phyloP scores from a whole-genome alignment of 192 early-diverging fungal species.

The Coemansia sp. region DNA sequence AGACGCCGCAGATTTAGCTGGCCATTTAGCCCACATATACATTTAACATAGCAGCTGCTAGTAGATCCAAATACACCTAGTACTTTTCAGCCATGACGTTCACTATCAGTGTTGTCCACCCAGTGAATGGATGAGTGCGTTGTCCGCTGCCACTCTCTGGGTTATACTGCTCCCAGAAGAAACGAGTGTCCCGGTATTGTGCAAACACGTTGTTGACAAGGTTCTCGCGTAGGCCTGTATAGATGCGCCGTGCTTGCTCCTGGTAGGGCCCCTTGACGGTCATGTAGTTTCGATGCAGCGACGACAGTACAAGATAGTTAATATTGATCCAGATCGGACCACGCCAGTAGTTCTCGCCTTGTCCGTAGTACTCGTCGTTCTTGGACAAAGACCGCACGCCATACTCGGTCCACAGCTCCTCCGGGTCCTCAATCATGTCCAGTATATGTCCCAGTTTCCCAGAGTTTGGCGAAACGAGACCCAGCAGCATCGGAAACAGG shows the following conservation, averaged over 20 bases:
- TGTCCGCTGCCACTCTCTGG: conserved; percentile 66
- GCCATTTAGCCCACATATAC: conserved; percentile 20
- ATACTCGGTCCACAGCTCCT: conserved; percentile 78
- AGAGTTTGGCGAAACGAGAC: conserved; percentile 64
- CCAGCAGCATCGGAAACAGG: conserved; percentile 79
- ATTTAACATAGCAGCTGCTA: conserved; percentile 2
- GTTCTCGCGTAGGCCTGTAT: conserved; percentile 67
- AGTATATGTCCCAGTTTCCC: conserved; percentile 66
- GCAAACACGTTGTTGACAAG: conserved; percentile 70
- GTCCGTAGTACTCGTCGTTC: conserved; percentile 60
- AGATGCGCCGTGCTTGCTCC: conserved; percentile 64
- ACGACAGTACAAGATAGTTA: conserved; percentile 76
- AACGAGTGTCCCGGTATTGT: conserved; percentile 73
- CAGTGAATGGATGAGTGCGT: conserved; percentile 91
- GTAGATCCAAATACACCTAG: neutral
- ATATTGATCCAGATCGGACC: conserved; percentile 92
- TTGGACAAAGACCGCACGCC: conserved; percentile 67
- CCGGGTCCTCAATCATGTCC: conserved; percentile 70
- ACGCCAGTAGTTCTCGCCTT: conserved; percentile 92
- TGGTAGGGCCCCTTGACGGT: conserved; percentile 61
- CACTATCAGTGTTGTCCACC: conserved; percentile 83
- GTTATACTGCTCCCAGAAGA: conserved; percentile 91
- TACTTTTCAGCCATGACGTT: conserved; percentile 85
- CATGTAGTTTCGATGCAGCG: conserved; percentile 65
- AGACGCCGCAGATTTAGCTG: neutral